Evolutionary conservation across 495 filamentous ascomycete genomes (phyloP).

Genomic region (Extremus antarcticus): DNA sequence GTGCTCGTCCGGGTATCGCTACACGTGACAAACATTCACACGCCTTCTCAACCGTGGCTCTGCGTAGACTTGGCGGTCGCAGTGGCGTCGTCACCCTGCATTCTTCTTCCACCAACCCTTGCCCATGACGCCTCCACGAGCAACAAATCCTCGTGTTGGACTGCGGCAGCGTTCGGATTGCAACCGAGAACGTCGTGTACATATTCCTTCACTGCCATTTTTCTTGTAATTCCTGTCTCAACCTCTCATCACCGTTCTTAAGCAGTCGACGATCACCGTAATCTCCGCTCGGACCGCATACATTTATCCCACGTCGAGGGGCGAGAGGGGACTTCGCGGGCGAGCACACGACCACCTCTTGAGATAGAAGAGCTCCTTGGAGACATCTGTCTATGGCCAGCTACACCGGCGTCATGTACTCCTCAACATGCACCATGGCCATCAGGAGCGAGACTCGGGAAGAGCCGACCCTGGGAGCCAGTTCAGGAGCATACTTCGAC

Average conservation of each 20-base stretch:
- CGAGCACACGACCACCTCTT: neutral
- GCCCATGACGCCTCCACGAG: too few species aligned
- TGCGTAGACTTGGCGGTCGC: too few species aligned
- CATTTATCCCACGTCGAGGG: neutral
- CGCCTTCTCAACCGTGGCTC: too few species aligned
- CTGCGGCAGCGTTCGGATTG: too few species aligned
- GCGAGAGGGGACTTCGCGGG: neutral
- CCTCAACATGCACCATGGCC: conserved; percentile 3
- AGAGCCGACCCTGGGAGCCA: conserved; percentile 18
- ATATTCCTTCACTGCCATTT: neutral
- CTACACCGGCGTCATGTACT: neutral
- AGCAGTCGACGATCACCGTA: neutral
- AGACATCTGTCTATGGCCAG: neutral
- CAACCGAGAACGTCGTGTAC: too few species aligned
- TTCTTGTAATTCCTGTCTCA: neutral
- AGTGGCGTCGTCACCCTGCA: too few species aligned
- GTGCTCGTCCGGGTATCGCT: too few species aligned
- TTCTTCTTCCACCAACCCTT: too few species aligned
- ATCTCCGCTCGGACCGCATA: neutral
- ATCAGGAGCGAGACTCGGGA: conserved; percentile 16
- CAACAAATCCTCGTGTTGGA: too few species aligned
- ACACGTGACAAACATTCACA: too few species aligned
- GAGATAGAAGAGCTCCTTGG: neutral
- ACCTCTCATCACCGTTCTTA: neutral
- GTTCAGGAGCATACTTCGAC: conserved; percentile 11